phyloP scores from a whole-genome alignment of 148 eudicot genomes.

The Amaranthus hypochondriacus region DNA sequence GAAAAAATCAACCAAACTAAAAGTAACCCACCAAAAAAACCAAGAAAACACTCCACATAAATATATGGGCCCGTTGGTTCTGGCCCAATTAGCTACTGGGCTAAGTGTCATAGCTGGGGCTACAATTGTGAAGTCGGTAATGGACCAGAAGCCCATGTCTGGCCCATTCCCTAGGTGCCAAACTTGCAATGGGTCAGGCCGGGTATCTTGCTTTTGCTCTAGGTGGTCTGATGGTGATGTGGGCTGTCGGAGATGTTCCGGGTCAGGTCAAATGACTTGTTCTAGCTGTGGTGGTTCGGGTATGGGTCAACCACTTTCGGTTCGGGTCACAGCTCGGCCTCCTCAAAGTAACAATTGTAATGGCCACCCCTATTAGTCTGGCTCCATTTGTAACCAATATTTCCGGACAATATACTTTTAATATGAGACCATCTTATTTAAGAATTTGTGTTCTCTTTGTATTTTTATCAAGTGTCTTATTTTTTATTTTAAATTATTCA shows the following conservation, averaged over 20 bases:
- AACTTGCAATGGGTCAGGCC: slow-evolving; percentile 82
- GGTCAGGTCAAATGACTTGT: slow-evolving; percentile 74
- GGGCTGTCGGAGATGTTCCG: slow-evolving; percentile 70
- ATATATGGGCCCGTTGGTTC: slow-evolving; percentile 62
- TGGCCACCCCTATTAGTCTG: slow-evolving; percentile 12
- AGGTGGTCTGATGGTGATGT: slow-evolving; percentile 91
- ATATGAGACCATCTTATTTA: too few relatives aligned
- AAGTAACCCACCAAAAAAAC: too few relatives aligned
- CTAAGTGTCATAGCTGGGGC: slow-evolving; percentile 80
- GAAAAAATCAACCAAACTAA: too few relatives aligned
- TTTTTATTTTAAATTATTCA: too few relatives aligned
- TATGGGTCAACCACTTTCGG: slow-evolving; percentile 76
- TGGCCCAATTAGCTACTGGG: slow-evolving; percentile 75
- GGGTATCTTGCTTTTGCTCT: slow-evolving; percentile 62
- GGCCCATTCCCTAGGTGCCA: slow-evolving; percentile 63
- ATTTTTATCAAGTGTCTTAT: too few relatives aligned
- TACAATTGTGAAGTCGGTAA: slow-evolving; percentile 51
- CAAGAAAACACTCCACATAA: background rate
- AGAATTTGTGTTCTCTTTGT: too few relatives aligned
- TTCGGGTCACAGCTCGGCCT: slow-evolving; percentile 41
- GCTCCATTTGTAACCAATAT: background rate
- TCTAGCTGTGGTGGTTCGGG: slow-evolving; percentile 86
- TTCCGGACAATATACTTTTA: too few relatives aligned
- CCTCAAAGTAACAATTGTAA: background rate
- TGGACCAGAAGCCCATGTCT: slow-evolving; percentile 61